A percentile compares a stretch with the other conserved stretches of the same genome.
These are phyloP conservation scores for Macrolepiota fuliginosa DNA, from an alignment of 768 basidiomycete species.

Conservation along the genomic window DNA sequence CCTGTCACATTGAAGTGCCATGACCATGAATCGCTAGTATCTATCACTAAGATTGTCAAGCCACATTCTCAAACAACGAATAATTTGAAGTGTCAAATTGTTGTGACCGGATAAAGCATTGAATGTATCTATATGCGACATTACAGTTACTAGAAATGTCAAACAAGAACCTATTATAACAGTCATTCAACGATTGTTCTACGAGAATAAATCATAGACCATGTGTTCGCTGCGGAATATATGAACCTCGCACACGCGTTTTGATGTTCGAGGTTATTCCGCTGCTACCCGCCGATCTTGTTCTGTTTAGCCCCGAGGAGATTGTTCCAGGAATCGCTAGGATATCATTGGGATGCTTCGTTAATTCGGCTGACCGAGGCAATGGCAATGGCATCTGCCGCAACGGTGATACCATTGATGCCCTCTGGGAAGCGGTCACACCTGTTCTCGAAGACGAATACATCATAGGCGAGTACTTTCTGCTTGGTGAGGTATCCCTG, in stretches of 20 bases:
- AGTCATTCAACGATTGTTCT: background rate
- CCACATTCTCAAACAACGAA: background rate
- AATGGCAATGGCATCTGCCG: slow-evolving; percentile 5
- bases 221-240: background rate
- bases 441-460: background rate
- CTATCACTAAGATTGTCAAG: too few relatives aligned
- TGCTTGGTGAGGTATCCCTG: background rate
- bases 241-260: background rate
- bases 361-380: background rate
- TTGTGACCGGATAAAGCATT: background rate
- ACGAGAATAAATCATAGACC: background rate
- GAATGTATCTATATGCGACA: background rate
- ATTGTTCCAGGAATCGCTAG: background rate
- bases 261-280: background rate
- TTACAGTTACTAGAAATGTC: background rate
- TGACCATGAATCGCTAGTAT: too few relatives aligned
- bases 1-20: too few relatives aligned
- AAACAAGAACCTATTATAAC: background rate
- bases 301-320: background rate
- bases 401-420: background rate
- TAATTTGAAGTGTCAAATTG: background rate
- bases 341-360: background rate
- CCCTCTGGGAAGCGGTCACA: background rate
- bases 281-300: background rate
- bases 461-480: background rate